Evolutionary conservation across 2,329 filamentous ascomycete genomes (phyloP).

Genomic region (Diplodia sapinea): DNA sequence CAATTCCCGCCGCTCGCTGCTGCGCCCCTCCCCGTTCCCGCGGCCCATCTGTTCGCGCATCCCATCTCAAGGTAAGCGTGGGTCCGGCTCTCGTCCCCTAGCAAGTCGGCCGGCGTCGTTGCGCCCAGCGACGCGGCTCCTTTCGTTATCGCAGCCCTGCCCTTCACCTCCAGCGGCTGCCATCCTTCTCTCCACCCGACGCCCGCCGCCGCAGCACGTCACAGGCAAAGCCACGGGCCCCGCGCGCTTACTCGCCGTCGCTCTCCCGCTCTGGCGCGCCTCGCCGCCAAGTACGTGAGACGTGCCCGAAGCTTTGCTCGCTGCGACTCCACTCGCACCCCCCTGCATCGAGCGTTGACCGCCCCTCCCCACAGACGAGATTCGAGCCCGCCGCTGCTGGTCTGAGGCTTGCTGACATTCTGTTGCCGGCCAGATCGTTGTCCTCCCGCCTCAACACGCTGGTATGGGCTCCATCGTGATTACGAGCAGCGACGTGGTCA

Average conservation of each 20-base stretch:
- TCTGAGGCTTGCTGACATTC: constrained; percentile 24
- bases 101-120: constrained; percentile 14
- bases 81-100: constrained; percentile 8
- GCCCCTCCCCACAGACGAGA: constrained; percentile 31
- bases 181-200: constrained; percentile 9
- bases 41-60: neutral
- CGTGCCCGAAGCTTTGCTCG: constrained; percentile 28
- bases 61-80: constrained; percentile 15
- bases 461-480: constrained; percentile 67
- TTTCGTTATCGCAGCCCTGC: constrained; percentile 29
- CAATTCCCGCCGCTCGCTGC: constrained; percentile 16
- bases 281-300: constrained; percentile 28
- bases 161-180: constrained; percentile 22
- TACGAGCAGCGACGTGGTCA: constrained; percentile 67
- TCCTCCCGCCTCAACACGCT: constrained; percentile 39
- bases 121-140: constrained; percentile 28
- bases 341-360: constrained; percentile 32
- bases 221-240: constrained; percentile 28
- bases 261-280: constrained; percentile 43
- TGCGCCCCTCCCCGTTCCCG: neutral
- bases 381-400: constrained; percentile 24
- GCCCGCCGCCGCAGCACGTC: constrained; percentile 22
- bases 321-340: constrained; percentile 30
- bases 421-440: constrained; percentile 23
- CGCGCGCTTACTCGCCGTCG: constrained; percentile 47